A percentile compares a stretch with the other conserved stretches of the same genome.
phyloP scores from a whole-genome alignment of 75 land plant genomes.

The Picea sitchensis region DNA sequence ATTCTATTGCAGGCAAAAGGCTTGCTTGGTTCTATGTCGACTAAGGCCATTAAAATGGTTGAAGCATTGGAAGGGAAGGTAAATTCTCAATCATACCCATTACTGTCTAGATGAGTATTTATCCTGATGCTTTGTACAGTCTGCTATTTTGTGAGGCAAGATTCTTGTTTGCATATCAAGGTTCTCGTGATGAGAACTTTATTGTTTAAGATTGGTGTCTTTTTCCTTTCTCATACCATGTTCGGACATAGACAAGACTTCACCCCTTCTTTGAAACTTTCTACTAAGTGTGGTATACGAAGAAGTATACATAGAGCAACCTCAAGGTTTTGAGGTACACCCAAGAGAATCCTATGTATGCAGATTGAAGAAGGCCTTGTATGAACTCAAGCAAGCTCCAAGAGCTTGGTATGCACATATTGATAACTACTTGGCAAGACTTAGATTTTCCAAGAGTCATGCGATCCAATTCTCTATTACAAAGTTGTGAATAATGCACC shows the following conservation, averaged over 20 bases:
- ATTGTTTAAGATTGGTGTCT: not conserved
- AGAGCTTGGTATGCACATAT: too few species aligned
- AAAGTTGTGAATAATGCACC: too few species aligned
- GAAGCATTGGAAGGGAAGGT: conserved; percentile 96
- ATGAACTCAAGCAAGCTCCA: too few species aligned
- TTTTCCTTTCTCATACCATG: not conserved
- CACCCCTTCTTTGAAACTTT: not conserved
- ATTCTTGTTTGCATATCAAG: not conserved
- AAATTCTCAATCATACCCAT: not conserved
- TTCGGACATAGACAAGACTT: not conserved
- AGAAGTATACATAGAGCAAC: not conserved
- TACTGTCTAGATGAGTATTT: not conserved
- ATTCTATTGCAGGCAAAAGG: conserved; percentile 61
- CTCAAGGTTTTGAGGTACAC: not conserved
- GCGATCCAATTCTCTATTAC: too few species aligned
- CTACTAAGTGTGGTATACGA: not conserved
- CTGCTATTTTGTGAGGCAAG: not conserved
- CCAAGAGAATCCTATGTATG: too few species aligned
- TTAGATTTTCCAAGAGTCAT: too few species aligned
- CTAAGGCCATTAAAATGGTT: conserved; percentile 50
- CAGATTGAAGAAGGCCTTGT: too few species aligned
- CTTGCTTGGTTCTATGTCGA: conserved; percentile 66
- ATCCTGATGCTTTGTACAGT: not conserved
- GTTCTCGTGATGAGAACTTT: not conserved
- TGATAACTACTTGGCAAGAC: too few species aligned